These are phyloP conservation scores for Rostrohypoxylon terebratum DNA, from an alignment of 495 filamentous ascomycete species.

Conservation along the genomic window DNA sequence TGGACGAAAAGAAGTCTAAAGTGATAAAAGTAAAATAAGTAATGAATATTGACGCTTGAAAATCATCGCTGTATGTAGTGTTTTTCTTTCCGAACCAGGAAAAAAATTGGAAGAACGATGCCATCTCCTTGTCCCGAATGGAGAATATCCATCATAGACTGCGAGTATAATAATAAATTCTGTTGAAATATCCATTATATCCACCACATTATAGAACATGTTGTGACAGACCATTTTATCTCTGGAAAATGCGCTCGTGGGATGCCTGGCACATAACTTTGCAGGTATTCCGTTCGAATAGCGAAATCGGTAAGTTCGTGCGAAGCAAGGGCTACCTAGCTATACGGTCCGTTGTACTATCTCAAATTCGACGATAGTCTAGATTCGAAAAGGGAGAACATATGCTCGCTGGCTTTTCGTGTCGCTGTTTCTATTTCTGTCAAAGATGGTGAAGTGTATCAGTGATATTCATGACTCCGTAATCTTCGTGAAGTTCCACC, in stretches of 20 bases:
- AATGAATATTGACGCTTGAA: background rate
- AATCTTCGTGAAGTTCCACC: background rate
- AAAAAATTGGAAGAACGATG: background rate
- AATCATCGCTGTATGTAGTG: background rate
- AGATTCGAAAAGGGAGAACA: background rate
- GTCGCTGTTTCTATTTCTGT: background rate
- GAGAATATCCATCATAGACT: background rate
- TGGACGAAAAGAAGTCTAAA: background rate
- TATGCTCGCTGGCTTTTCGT: background rate
- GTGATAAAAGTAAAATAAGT: background rate
- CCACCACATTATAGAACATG: background rate
- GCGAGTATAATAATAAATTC: slow-evolving; percentile 7
- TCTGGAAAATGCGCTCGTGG: background rate
- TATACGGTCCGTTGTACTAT: background rate
- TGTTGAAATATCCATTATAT: background rate
- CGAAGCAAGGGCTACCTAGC: background rate
- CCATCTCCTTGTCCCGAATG: background rate
- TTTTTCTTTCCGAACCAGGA: background rate
- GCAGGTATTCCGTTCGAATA: background rate
- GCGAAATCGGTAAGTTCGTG: background rate
- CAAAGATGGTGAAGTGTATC: background rate
- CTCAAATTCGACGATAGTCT: background rate
- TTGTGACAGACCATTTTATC: background rate
- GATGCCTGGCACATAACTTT: background rate
- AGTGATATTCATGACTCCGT: background rate